A percentile compares a stretch with the other conserved stretches of the same genome.
phyloP scores from a whole-genome alignment of 306 rosid species.

The Betula pendula region DNA sequence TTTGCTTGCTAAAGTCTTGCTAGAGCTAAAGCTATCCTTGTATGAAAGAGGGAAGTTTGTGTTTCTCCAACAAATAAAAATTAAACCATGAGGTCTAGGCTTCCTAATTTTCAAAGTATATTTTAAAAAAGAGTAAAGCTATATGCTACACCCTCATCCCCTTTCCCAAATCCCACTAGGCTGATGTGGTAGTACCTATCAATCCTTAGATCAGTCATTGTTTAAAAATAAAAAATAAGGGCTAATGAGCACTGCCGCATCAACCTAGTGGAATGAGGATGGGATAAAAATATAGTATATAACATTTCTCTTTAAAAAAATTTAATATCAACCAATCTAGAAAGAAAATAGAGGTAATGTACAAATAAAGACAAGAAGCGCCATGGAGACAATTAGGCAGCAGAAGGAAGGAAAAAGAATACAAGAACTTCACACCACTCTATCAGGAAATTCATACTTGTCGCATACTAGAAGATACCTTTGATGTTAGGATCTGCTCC shows the following conservation, averaged over 20 bases:
- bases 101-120: not conserved
- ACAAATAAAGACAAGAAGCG: not conserved
- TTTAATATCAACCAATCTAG: no score
- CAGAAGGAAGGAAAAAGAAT: not conserved
- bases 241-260: no score
- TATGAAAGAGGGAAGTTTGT: not conserved
- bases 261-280: no score
- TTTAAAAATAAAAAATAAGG: no score
- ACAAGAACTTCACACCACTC: not conserved
- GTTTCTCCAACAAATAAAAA: not conserved
- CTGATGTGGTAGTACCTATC: no score
- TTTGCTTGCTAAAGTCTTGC: not conserved
- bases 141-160: no score
- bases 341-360: not conserved
- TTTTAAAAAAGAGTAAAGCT: not conserved
- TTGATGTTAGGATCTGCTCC: constrained; percentile 60
- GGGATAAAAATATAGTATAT: no score
- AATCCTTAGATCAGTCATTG: no score
- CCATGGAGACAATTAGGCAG: not conserved
- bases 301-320: no score
- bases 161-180: no score
- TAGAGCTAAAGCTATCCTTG: not conserved
- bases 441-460: not conserved
- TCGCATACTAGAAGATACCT: constrained; percentile 38
- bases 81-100: not conserved